Conservation (phyloP, 345 rosid species). For the Euclidium syriacum region DNA sequence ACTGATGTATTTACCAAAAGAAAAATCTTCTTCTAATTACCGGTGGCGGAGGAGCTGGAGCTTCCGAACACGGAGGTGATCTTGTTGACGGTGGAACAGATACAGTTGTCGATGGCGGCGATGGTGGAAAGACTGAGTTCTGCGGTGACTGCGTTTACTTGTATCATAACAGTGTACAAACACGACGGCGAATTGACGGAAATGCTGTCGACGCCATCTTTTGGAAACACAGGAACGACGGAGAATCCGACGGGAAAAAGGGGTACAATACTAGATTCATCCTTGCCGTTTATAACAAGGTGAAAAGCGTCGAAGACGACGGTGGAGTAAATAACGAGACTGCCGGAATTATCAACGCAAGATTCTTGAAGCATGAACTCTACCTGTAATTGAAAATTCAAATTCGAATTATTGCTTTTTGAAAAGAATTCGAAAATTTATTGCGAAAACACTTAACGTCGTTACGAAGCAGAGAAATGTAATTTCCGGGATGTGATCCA, state of each 20-base stretch:
- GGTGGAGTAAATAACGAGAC: constrained; percentile 51
- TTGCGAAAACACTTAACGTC: too few relatives aligned
- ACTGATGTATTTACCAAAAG: constrained; percentile 4
- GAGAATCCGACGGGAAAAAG: constrained; percentile 56
- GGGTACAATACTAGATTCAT: constrained; percentile 25
- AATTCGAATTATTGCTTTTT: too few relatives aligned
- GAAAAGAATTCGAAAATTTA: too few relatives aligned
- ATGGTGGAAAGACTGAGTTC: constrained; percentile 37
- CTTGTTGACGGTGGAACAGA: constrained; percentile 36
- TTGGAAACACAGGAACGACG: constrained; percentile 33
- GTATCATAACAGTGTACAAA: constrained; percentile 42
- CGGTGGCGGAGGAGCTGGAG: neutral
- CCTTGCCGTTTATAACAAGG: constrained; percentile 38
- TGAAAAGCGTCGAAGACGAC: constrained; percentile 33
- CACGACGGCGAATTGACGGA: constrained; percentile 28
- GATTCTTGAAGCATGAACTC: constrained; percentile 59
- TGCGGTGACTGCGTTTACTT: constrained; percentile 36
- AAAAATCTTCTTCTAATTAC: neutral
- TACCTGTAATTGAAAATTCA: too few relatives aligned
- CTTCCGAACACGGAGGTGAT: constrained; percentile 37
- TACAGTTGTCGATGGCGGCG: constrained; percentile 38
- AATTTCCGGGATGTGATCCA: constrained; percentile 38
- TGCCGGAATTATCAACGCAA: constrained; percentile 45
- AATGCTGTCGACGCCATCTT: neutral
- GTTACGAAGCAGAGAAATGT: constrained; percentile 42